Conservation (phyloP, 495 filamentous ascomycete genomes). For the Pyronema omphalodes region DNA sequence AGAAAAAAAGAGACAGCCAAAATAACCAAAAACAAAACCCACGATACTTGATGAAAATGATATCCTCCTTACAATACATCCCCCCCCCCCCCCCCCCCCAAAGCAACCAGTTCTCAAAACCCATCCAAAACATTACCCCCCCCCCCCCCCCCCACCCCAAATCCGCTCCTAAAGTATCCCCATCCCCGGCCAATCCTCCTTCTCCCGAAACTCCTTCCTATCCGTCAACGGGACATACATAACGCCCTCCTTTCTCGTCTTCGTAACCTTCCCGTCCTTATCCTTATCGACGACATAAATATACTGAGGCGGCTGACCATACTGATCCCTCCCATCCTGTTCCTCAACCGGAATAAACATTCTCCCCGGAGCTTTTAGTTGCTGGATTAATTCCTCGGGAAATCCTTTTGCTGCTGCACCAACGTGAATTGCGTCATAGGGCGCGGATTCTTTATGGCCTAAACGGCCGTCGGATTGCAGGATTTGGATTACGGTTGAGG, state of each 20-base stretch:
- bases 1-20: too few species aligned
- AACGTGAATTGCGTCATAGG: conserved; percentile 85
- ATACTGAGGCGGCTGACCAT: conserved; percentile 36
- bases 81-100: too few species aligned
- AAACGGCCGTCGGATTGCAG: conserved; percentile 64
- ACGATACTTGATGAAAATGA: too few species aligned
- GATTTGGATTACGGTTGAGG: conserved; percentile 28
- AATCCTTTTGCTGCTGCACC: conserved; percentile 66
- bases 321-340: not conserved
- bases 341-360: conserved; percentile 75
- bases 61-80: too few species aligned
- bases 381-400: conserved; percentile 54
- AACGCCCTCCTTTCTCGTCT: conserved; percentile 63
- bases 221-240: conserved; percentile 91
- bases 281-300: conserved; percentile 88
- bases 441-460: conserved; percentile 1
- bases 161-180: too few species aligned
- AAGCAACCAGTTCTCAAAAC: too few species aligned
- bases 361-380: conserved; percentile 58
- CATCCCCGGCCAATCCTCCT: too few species aligned
- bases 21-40: too few species aligned
- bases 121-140: too few species aligned
- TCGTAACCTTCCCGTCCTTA: conserved; percentile 51
- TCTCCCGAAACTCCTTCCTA: conserved; percentile 25
- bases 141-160: too few species aligned